phyloP scores from a whole-genome alignment of 2,329 filamentous ascomycete species.

The Trichoderma sp. region DNA sequence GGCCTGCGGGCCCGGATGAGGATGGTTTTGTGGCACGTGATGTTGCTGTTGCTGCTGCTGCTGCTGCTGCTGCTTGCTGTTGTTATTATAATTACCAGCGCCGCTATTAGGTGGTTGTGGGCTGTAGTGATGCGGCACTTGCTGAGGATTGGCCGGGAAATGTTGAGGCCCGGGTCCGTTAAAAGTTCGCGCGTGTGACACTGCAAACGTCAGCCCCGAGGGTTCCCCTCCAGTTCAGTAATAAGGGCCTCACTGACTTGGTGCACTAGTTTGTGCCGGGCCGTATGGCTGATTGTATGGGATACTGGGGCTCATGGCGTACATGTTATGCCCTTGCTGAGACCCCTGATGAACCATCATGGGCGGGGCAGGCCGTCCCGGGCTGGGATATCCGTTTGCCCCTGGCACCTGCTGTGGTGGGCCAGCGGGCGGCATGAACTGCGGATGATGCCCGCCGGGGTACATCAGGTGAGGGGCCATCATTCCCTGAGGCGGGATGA shows the following conservation, averaged over 20 bases:
- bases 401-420: slow-evolving; percentile 60
- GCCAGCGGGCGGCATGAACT: slow-evolving; percentile 59
- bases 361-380: slow-evolving; percentile 70
- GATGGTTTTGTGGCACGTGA: slow-evolving; percentile 43
- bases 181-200: slow-evolving; percentile 60
- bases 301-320: slow-evolving; percentile 71
- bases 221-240: slow-evolving; percentile 18
- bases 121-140: slow-evolving; percentile 62
- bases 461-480: slow-evolving; percentile 79
- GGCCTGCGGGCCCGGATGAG: slow-evolving; percentile 38
- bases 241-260: slow-evolving; percentile 60
- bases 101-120: slow-evolving; percentile 54
- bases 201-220: slow-evolving; percentile 44
- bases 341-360: slow-evolving; percentile 96
- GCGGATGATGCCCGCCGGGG: slow-evolving; percentile 60
- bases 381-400: slow-evolving; percentile 81
- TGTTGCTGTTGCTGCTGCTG: slow-evolving; percentile 46
- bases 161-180: slow-evolving; percentile 58
- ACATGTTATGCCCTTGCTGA: slow-evolving; percentile 80
- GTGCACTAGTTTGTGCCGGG: slow-evolving; percentile 62
- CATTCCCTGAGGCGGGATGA: slow-evolving; percentile 71
- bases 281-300: slow-evolving; percentile 73
- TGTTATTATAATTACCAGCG: slow-evolving; percentile 53
- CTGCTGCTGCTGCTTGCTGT: slow-evolving; percentile 42
- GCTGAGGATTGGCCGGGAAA: slow-evolving; percentile 63